Evolutionary conservation across 768 basidiomycete genomes (phyloP), one percentile per base, ranked within the genome.

Genomic region (Inosperma sp.): DNA sequence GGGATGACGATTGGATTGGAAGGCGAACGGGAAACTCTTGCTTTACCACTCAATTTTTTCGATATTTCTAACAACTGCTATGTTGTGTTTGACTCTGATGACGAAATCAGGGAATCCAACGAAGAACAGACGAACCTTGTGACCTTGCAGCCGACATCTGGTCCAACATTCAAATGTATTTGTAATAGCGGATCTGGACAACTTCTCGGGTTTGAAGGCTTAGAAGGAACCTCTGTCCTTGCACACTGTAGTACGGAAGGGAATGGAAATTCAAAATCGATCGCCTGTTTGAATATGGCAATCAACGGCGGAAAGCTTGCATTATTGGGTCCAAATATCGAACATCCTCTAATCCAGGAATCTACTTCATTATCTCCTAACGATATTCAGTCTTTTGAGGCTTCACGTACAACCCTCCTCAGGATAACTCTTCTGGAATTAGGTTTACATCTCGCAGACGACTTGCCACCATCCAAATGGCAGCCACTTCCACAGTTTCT

Each of bases 401-500:
- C 46, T 40, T 35, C 26, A 36, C 56, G 62, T 17, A 26, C 13
- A 16, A 45, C 56, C 8, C 58, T 74, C 23, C 51, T 77, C 14
- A 61, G 59, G 30, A 52, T 53, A n/a, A 70, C 68, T 14, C 57
- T 77, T 7, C 42, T 59, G n/a, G 53, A 61, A 5, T 58, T 75
- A 8, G 71, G 70, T 1, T 37, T 48, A 19, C 25, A 5, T 26
- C 7, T 27, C 25, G 34, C 35, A 34, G 59, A 72, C 46, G 52
- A 71, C 46, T 50, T 51, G 22, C 51, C 47, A n/a, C 55, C 43
- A 47, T 49, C 60, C 52, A 58, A 72, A 47, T 53, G 62, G 12
- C 62, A 64, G 36, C 77, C 83, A 13, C 77, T 83, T 9, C 86
- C 86, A 1, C 81, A 82, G 56, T 79, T 82, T 61, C 72, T 82